A percentile compares a stretch with the other conserved stretches of the same genome.
Conservation (phyloP, 1,284 basidiomycete species). For the Puccinia horiana region DNA sequence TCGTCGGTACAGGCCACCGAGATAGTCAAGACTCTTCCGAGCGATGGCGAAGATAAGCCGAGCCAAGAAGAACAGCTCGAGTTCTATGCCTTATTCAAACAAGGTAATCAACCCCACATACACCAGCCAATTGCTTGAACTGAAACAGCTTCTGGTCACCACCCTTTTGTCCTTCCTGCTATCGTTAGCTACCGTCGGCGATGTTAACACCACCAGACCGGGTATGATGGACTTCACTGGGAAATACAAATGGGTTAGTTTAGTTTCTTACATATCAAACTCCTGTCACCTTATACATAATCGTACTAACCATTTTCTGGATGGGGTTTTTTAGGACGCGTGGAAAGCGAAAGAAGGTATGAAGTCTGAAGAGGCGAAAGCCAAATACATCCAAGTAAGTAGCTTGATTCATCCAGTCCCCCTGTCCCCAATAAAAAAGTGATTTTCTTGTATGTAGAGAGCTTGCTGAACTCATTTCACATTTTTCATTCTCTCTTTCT, state of each 20-base stretch:
- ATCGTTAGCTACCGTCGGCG: constrained; percentile 32
- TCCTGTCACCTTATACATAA: no score
- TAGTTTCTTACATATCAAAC: not conserved
- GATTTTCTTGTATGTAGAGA: not conserved
- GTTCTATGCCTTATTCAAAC: constrained; percentile 39
- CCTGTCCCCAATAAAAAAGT: not conserved
- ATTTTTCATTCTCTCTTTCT: not conserved
- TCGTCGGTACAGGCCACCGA: constrained; percentile 44
- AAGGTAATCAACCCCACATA: not conserved
- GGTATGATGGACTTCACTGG: constrained; percentile 35
- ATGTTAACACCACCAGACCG: constrained; percentile 36
- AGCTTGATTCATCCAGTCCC: not conserved
- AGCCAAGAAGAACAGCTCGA: constrained; percentile 64
- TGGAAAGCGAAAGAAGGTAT: constrained; percentile 40
- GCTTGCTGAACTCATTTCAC: not conserved
- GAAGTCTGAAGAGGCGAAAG: constrained; percentile 29
- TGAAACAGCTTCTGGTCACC: not conserved
- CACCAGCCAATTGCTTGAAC: not conserved
- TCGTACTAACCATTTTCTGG: no score
- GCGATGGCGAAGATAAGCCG: constrained; percentile 78
- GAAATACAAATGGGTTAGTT: constrained; percentile 42
- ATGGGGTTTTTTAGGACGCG: constrained; percentile 19
- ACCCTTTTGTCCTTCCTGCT: not conserved
- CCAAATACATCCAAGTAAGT: constrained; percentile 36
- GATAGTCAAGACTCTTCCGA: constrained; percentile 65